Conservation (phyloP, 75 land plant genomes). For the Cunninghamia lanceolata region DNA sequence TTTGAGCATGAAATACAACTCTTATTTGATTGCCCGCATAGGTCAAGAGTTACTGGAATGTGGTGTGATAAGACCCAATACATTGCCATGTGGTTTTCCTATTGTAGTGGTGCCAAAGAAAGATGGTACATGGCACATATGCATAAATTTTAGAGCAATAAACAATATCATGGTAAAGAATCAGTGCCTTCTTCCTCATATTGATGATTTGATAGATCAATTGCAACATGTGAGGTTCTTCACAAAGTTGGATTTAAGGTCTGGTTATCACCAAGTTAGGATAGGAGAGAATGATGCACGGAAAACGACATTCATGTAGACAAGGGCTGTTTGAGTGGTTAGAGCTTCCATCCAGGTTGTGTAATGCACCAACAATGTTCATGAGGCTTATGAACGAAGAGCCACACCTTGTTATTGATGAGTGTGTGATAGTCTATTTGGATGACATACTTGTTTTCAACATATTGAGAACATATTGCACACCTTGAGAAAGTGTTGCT, state of each 20-base stretch:
- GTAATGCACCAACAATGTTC: slow-evolving; percentile 16
- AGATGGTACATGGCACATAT: not conserved
- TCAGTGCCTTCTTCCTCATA: not conserved
- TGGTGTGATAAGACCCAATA: no score
- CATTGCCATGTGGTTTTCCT: no score
- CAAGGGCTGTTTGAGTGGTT: slow-evolving; percentile 16
- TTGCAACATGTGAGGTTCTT: slow-evolving; percentile 6
- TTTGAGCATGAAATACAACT: no score
- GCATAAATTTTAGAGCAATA: not conserved
- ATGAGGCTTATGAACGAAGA: slow-evolving; percentile 11
- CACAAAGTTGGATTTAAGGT: slow-evolving; percentile 11
- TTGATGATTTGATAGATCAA: slow-evolving; percentile 18
- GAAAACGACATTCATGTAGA: slow-evolving; percentile 8
- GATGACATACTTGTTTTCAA: slow-evolving; percentile 8
- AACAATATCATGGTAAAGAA: slow-evolving; percentile 12
- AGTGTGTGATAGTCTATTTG: slow-evolving; percentile 15
- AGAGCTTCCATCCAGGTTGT: slow-evolving; percentile 14
- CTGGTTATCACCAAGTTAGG: slow-evolving; percentile 19
- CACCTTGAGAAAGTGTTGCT: not conserved
- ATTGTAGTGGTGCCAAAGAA: not conserved
- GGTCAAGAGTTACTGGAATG: no score
- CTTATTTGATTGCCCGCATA: no score
- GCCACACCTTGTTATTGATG: not conserved
- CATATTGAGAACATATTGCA: not conserved
- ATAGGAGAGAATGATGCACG: not conserved